Evolutionary conservation across 2,329 filamentous ascomycete genomes (phyloP).

Genomic region (Pseudocercospora vitis): DNA sequence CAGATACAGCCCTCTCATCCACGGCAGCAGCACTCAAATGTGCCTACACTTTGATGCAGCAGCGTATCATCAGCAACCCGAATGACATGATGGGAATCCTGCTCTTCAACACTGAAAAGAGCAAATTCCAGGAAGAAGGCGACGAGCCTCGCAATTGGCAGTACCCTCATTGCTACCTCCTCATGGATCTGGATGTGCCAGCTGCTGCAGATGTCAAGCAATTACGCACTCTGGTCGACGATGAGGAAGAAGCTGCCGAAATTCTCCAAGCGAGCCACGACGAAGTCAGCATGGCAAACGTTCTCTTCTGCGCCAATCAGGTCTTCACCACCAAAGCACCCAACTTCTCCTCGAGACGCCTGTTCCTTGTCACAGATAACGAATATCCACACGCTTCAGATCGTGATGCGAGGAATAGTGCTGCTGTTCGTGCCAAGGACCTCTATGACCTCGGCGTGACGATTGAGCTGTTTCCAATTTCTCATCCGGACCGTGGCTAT

Average conservation of each 20-base stretch:
- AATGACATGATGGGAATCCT: conserved; percentile 97
- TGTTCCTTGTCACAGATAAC: conserved; percentile 97
- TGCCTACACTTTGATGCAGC: conserved; percentile 93
- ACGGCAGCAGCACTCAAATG: conserved; percentile 85
- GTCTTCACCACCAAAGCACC: conserved; percentile 93
- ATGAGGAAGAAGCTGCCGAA: conserved; percentile 69
- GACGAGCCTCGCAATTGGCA: conserved; percentile 58
- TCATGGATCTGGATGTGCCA: conserved; percentile 84
- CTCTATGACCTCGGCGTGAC: conserved; percentile 88
- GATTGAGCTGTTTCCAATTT: conserved; percentile 92
- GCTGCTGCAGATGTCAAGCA: conserved; percentile 82
- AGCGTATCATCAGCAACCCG: conserved; percentile 94
- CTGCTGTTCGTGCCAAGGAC: conserved; percentile 87
- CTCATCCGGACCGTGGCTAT: conserved; percentile 56
- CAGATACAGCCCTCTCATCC: conserved; percentile 70
- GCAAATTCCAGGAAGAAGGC: conserved; percentile 71
- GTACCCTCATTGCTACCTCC: conserved; percentile 90
- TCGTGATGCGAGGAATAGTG: conserved; percentile 71
- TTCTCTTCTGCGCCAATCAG: conserved; percentile 93
- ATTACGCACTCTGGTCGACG: conserved; percentile 73
- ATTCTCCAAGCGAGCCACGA: conserved; percentile 70
- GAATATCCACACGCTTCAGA: conserved; percentile 77
- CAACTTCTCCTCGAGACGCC: conserved; percentile 84
- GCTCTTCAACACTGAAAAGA: conserved; percentile 84
- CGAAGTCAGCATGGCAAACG: conserved; percentile 76